These are phyloP conservation scores for Neonectria neomacrospora DNA, from an alignment of 2,329 filamentous ascomycete genomes.

Conservation along the genomic window DNA sequence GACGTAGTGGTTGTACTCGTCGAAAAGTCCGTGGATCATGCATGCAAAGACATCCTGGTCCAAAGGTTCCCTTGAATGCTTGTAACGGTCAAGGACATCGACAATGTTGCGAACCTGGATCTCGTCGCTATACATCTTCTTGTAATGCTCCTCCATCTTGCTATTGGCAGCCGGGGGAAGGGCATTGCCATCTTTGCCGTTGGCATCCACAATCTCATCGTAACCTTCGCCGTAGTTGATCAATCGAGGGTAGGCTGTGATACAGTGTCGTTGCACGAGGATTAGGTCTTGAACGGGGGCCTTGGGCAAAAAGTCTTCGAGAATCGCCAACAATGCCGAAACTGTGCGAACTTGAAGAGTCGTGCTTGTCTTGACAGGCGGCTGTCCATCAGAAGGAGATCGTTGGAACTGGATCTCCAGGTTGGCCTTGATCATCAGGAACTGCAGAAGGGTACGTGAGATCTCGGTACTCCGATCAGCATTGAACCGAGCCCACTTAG, in stretches of 20 bases:
- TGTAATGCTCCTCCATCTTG: constrained; percentile 98
- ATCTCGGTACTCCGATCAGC: constrained; percentile 75
- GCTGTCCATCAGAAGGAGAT: constrained; percentile 67
- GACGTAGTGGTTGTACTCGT: constrained; percentile 95
- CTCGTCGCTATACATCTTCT: constrained; percentile 96
- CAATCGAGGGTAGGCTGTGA: constrained; percentile 90
- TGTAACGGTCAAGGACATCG: constrained; percentile 84
- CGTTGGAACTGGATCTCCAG: constrained; percentile 82
- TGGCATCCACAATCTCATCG: constrained; percentile 89
- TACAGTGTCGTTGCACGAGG: constrained; percentile 84
- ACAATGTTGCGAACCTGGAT: constrained; percentile 88
- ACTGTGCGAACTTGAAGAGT: constrained; percentile 89
- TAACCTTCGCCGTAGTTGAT: constrained; percentile 97
- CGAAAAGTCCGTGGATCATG: constrained; percentile 98
- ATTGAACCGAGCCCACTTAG: constrained; percentile 81
- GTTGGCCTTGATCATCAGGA: constrained; percentile 84
- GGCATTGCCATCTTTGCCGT: constrained; percentile 82
- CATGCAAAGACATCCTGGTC: constrained; percentile 97
- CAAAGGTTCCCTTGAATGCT: constrained; percentile 82
- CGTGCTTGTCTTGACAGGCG: constrained; percentile 69
- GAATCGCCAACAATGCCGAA: constrained; percentile 79
- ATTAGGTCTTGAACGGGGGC: constrained; percentile 75
- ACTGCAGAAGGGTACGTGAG: constrained; percentile 78
- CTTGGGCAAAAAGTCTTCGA: constrained; percentile 75
- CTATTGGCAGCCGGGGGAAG: constrained; percentile 82